phyloP scores from a whole-genome alignment of 2,329 filamentous ascomycete species.

The Nigrograna mackinnonii region DNA sequence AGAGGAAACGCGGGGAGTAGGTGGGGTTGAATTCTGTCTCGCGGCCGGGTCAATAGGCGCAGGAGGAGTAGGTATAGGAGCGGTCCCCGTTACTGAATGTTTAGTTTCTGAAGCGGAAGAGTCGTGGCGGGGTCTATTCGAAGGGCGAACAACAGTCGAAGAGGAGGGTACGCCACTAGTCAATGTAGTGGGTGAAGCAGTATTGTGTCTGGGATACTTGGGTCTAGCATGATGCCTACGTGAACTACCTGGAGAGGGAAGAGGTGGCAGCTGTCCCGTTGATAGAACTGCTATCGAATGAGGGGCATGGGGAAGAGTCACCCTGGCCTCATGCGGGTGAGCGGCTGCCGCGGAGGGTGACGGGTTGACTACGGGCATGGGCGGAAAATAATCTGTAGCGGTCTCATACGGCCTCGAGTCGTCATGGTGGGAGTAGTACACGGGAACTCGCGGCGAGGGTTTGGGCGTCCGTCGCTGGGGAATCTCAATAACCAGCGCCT shows the following conservation, averaged over 20 bases:
- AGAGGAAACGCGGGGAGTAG: slow-evolving; percentile 54
- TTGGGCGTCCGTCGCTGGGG: slow-evolving; percentile 76
- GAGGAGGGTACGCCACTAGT: slow-evolving; percentile 42
- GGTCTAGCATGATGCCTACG: slow-evolving; percentile 65
- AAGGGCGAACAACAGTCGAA: slow-evolving; percentile 35
- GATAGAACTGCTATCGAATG: slow-evolving; percentile 77
- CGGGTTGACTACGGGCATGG: slow-evolving; percentile 54
- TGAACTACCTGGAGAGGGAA: slow-evolving; percentile 80
- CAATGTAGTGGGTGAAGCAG: slow-evolving; percentile 77
- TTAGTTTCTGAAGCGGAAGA: slow-evolving; percentile 49
- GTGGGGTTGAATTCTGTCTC: slow-evolving; percentile 45
- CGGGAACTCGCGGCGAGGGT: slow-evolving; percentile 68
- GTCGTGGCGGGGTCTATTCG: slow-evolving; percentile 40
- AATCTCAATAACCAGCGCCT: slow-evolving; percentile 89
- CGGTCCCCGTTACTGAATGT: slow-evolving; percentile 45
- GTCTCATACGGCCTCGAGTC: slow-evolving; percentile 69
- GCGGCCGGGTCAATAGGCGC: slow-evolving; percentile 49
- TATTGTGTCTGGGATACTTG: slow-evolving; percentile 71
- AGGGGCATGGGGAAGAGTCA: slow-evolving; percentile 45
- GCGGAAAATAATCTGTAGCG: slow-evolving; percentile 82
- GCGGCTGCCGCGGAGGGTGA: slow-evolving; percentile 43
- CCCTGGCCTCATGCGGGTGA: slow-evolving; percentile 40
- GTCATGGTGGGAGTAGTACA: slow-evolving; percentile 61
- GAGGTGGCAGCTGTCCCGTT: slow-evolving; percentile 76
- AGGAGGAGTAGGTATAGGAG: slow-evolving; percentile 61